Evolutionary conservation across 2,329 filamentous ascomycete genomes (phyloP), one percentile per base, ranked within the genome.

Genomic region (Phaeosphaeria sp.): DNA sequence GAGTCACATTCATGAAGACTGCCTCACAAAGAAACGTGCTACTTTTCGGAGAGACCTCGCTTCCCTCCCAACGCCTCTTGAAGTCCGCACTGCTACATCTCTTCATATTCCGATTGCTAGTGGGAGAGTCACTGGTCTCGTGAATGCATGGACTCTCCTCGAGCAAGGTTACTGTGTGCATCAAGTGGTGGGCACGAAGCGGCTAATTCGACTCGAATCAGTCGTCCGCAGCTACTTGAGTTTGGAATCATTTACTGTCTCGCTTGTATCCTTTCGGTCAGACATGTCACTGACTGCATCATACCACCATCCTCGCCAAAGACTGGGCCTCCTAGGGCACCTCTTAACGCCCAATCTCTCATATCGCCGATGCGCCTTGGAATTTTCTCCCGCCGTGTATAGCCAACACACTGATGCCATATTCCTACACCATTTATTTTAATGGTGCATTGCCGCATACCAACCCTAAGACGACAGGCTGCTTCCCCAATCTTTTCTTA

Each of bases 301-400:
- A n/a, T n/a, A n/a, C n/a, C 55, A 82, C 80, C 4, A 73, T 83
- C 27, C 46, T 82, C 23, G 77, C 80, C 41, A 78, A 77, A 48
- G 72, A 79, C 41, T 82, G 80, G 80, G 79, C 75, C 27, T 63
- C 63, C 18, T 71, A 61, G 21, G 74, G 56, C 57, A 63, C 71
- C 18, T 64, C 72, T 30, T 65, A 77, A 30, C 79, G 80, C 11
- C 62, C 82, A 33, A 82, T 80, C 1, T 81, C 80, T 0, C 80
- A 82, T 60, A 79, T 82, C 51, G 79, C 80, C 1, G 81, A 80
- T 13, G 80, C 81, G 0, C 72, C 82, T 1, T 83, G 80, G 81
- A 83, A 58, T 80, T 72, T 51, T 79, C 80, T 23, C 80, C 80
- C 0, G 79, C 78, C 0, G 79, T 78, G 1, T 83, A 81, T 58